Evolutionary conservation across 2,329 filamentous ascomycete genomes (phyloP), one percentile per base, ranked within the genome.

Genomic region (Fusarium duplospermum): DNA sequence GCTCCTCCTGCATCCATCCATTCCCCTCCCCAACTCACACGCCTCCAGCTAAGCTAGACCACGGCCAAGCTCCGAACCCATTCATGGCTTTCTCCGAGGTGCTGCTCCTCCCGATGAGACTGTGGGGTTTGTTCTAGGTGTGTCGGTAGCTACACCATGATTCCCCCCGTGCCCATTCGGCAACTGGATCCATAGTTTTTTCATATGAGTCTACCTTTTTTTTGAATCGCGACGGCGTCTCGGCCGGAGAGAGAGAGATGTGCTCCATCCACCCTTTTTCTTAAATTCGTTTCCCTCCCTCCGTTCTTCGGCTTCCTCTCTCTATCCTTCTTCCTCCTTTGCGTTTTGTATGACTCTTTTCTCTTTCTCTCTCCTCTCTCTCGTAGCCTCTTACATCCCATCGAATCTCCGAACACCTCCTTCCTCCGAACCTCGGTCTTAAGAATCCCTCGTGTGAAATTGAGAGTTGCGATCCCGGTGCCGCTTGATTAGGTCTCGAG

Each of bases 371-470:
- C 13, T 10, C 52, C 13, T 54, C 3, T 9, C 35, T 50, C 61
- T 66, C 22, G 65, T 62, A 40, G 56, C 20, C 40, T 69, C 40
- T 52, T 42, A 35, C 61, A 33, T 60, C 61, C 40, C 22, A 35
- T 45, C 70, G 66, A 72, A 68, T 65, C 64, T 62, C 62, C 65
- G 61, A 74, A 62, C 54, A 60, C n/a, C 64, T 62, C 60, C n/a
- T 62, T 62, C 58, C 60, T 63, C 70, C 72, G 70, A 76, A 66
- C 47, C 75, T 77, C 75, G 75, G 75, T 58, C 71, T 70, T 64
- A 67, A 60, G 56, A 65, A 67, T 67, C 42, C 29, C 56, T 31
- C 64, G 29, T 33, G 7, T 35, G 31, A 56, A 56, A 35, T n/a
- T 7, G 11, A 31, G 16, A 52, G 24, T 29, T 24, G 18, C 47